These are phyloP conservation scores for Termitomyces sp. DNA, from an alignment of 768 basidiomycete species.

Conservation along the genomic window DNA sequence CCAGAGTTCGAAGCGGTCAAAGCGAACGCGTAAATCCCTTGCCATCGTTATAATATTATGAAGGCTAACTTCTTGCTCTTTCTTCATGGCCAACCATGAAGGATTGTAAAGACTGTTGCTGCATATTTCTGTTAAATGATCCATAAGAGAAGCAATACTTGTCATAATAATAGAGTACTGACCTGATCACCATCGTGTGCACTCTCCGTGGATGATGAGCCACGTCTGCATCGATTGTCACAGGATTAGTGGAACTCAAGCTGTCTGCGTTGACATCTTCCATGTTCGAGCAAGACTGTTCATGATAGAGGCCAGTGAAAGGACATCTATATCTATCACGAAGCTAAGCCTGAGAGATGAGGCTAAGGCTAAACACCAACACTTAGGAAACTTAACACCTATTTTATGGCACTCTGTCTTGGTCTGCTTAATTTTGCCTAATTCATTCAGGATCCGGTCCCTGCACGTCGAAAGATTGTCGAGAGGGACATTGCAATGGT, in stretches of 20 bases:
- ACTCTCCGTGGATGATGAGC: not conserved
- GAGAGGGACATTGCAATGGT: not conserved
- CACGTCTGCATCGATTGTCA: not conserved
- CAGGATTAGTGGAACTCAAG: not conserved
- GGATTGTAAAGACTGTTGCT: too few relatives aligned
- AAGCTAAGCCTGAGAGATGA: conserved; percentile 8
- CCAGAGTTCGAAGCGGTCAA: too few relatives aligned
- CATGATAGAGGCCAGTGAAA: conserved; percentile 5
- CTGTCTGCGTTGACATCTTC: not conserved
- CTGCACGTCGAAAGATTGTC: not conserved
- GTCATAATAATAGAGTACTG: not conserved
- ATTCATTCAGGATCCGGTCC: not conserved
- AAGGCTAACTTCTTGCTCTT: too few relatives aligned
- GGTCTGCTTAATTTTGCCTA: not conserved
- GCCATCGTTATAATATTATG: too few relatives aligned
- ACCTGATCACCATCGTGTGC: conserved; percentile 2
- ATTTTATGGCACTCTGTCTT: not conserved
- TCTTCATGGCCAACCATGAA: too few relatives aligned
- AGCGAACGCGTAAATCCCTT: too few relatives aligned
- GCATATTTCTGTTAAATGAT: too few relatives aligned
- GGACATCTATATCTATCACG: conserved; percentile 10
- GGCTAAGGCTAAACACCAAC: not conserved
- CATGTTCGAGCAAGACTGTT: not conserved
- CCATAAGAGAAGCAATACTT: too few relatives aligned
- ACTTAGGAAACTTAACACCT: not conserved